These are phyloP conservation scores for Globisporangium nagaii DNA, from an alignment of 352 stramenopile genomes.

Conservation along the genomic window DNA sequence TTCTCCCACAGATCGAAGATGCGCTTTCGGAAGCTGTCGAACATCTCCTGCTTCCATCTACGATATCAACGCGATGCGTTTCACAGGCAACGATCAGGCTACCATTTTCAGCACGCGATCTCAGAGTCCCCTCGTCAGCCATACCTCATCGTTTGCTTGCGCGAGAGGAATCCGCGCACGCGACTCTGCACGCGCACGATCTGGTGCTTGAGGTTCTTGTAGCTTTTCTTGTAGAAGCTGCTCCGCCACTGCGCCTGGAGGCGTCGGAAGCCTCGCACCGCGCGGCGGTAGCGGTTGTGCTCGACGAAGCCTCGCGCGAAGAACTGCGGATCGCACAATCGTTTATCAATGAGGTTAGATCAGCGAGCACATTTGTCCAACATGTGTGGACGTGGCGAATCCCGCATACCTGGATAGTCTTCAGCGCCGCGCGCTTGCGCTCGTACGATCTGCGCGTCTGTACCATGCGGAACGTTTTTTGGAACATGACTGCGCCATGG, in stretches of 20 bases:
- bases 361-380: too few relatives aligned
- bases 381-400: neutral
- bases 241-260: slow-evolving; percentile 66
- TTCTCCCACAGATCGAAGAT: slow-evolving; percentile 72
- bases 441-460: slow-evolving; percentile 19
- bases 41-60: slow-evolving; percentile 62
- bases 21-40: slow-evolving; percentile 40
- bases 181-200: slow-evolving; percentile 63
- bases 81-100: too few relatives aligned
- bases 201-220: slow-evolving; percentile 54
- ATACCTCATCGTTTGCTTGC: slow-evolving; percentile 51
- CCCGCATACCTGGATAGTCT: slow-evolving; percentile 22
- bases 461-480: slow-evolving; percentile 35
- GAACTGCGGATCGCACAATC: slow-evolving; percentile 20
- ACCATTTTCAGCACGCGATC: too few relatives aligned
- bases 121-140: neutral
- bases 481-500: slow-evolving; percentile 32
- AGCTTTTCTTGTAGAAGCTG: slow-evolving; percentile 56
- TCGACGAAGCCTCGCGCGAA: slow-evolving; percentile 42
- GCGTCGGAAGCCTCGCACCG: slow-evolving; percentile 39
- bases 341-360: too few relatives aligned
- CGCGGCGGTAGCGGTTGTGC: slow-evolving; percentile 35
- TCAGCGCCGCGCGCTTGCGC: slow-evolving; percentile 19
- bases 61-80: neutral
- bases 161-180: slow-evolving; percentile 50